Evolutionary conservation across 2,329 filamentous ascomycete species (phyloP), one percentile per base, ranked within the genome.

Genomic region (Aspergillus ochraceoroseus): DNA sequence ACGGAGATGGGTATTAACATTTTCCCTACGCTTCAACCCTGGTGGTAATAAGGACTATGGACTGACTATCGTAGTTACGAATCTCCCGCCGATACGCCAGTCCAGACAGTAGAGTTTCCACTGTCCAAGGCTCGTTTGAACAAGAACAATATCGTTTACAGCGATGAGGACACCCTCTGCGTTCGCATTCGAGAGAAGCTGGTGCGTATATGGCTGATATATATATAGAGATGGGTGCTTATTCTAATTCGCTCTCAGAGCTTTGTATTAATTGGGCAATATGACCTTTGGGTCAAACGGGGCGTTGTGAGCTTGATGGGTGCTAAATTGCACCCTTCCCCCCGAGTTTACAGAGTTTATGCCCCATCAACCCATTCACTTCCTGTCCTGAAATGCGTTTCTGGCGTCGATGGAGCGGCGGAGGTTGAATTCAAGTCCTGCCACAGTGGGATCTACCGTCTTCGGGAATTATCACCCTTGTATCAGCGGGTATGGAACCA

Each of bases 221-320:
- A 7, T 8, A n/a, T 25, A 18, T 23, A 11, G 20, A 19, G 30
- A 15, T 14, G 26, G 9, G n/a, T 15, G 9, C 32, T 12, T 2
- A 19, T 42, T 40, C 56, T 63, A 32, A 61, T 30, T 7, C 9
- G 13, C 11, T 19, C 14, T 9, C 46, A 70, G 68, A 70, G 62
- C 25, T 70, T 60, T 18, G 61, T 63, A 5, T 35, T 71, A 4
- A 34, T 70, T n/a, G 79, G 79, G 8, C 69, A 72, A 29, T 81
- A 76, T 52, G 70, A 76, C 42, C 54, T 82, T n/a, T 70, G 70
- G 60, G 72, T 82, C 4, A 67, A 72, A 30, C 65, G 69, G 52
- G 79, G 78, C 8, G 67, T 75, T 17, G 60, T 80, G 22, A 74
- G 71, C 32, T 55, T 81, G 32, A 74, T 77, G 55, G 79, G 79